Evolutionary conservation across 192 early-diverging fungal genomes (phyloP).

Genomic region (Coemansia sp.): DNA sequence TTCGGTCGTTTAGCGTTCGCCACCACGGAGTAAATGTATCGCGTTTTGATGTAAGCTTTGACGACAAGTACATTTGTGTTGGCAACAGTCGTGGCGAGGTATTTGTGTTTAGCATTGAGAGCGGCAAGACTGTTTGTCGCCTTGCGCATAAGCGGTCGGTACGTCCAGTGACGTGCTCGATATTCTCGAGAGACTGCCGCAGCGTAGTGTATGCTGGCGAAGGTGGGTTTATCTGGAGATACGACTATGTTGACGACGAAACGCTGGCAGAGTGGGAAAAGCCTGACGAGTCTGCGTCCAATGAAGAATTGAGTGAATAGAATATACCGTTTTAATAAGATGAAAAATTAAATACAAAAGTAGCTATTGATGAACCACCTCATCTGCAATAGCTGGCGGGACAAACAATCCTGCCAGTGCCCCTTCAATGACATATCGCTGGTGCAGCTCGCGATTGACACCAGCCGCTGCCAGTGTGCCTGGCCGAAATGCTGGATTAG

Average conservation of each 20-base stretch:
- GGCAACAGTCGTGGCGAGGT: conserved; percentile 72
- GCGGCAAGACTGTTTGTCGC: conserved; percentile 60
- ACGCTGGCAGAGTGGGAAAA: conserved; percentile 70
- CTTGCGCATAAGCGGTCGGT: conserved; percentile 74
- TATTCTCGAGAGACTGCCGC: conserved; percentile 71
- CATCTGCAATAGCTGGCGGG: conserved; percentile 2
- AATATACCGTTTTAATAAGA: not conserved
- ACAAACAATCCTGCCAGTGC: conserved; percentile 50
- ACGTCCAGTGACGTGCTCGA: conserved; percentile 74
- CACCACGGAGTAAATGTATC: conserved; percentile 48
- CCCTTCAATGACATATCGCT: conserved; percentile 45
- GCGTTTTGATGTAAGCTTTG: conserved; percentile 67
- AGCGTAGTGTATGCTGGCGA: conserved; percentile 72
- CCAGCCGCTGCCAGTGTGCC: conserved; percentile 40
- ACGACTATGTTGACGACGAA: conserved; percentile 75
- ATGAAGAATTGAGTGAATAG: conserved; percentile 20
- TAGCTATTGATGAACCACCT: not conserved
- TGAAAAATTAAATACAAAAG: not conserved
- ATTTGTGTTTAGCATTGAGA: conserved; percentile 69
- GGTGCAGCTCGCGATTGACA: conserved; percentile 52
- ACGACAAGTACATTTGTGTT: conserved; percentile 69
- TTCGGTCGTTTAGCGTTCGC: conserved; percentile 50
- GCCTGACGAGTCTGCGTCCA: conserved; percentile 28
- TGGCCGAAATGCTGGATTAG: conserved; percentile 37
- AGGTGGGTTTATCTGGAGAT: conserved; percentile 79